Conservation (phyloP, 1,139 yeast species). For the Pichia sp. region DNA sequence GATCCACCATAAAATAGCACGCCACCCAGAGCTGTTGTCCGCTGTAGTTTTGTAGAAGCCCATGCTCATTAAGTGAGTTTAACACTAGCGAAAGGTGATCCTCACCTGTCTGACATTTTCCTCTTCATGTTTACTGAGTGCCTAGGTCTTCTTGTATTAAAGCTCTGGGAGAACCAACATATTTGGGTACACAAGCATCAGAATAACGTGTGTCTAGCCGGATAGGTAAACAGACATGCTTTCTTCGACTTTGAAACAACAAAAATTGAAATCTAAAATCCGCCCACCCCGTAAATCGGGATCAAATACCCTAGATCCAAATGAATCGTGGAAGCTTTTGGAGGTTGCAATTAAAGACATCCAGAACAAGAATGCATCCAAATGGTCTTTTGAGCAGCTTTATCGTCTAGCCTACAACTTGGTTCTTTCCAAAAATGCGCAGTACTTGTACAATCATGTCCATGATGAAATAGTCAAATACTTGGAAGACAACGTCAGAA, state of each 20-base stretch:
- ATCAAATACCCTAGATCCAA: slow-evolving; percentile 48
- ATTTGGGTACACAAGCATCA: no score
- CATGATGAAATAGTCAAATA: slow-evolving; percentile 48
- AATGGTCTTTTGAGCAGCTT: slow-evolving; percentile 76
- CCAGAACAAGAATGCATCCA: slow-evolving; percentile 67
- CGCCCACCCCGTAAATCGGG: slow-evolving; percentile 62
- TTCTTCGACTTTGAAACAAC: slow-evolving; percentile 29
- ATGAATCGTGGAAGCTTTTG: slow-evolving; percentile 65
- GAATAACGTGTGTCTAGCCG: neutral
- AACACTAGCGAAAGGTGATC: neutral
- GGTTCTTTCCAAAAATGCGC: slow-evolving; percentile 73
- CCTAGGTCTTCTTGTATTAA: no score
- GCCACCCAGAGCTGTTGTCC: no score
- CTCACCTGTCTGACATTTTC: neutral
- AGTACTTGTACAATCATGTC: slow-evolving; percentile 64
- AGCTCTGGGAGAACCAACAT: no score
- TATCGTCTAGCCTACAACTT: slow-evolving; percentile 78
- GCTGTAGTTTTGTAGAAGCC: no score
- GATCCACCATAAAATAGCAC: no score
- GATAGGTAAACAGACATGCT: slow-evolving; percentile 1
- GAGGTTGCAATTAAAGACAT: slow-evolving; percentile 76
- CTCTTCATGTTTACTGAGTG: neutral
- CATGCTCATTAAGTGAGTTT: neutral
- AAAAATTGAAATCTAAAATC: slow-evolving; percentile 44
- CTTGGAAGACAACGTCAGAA: slow-evolving; percentile 34